Conservation (phyloP, 148 eudicot species). For the Selenicereus undatus region DNA sequence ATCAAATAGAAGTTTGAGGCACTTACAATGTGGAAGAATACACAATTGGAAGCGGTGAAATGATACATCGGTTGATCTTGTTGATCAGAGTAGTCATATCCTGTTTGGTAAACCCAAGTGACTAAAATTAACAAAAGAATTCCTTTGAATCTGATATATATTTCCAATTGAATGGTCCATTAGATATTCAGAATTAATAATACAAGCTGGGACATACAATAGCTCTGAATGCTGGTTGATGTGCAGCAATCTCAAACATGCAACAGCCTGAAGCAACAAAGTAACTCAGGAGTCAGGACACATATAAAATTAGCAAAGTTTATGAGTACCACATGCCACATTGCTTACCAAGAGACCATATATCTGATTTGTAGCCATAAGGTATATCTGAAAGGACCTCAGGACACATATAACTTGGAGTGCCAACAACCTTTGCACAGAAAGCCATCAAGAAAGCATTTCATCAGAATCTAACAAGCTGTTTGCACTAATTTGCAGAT, state of each 20-base stretch:
- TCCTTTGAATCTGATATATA: background rate
- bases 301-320: background rate
- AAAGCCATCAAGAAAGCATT: background rate
- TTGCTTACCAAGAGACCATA: conserved; percentile 82
- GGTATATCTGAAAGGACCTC: conserved; percentile 81
- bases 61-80: conserved; percentile 11
- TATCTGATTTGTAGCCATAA: conserved; percentile 90
- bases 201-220: conserved; percentile 45
- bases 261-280: conserved; percentile 62
- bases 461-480: conserved; percentile 2
- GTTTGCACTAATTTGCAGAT: background rate
- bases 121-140: conserved; percentile 1
- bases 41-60: conserved; percentile 13
- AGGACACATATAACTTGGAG: conserved; percentile 86
- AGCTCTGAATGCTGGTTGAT: conserved; percentile 86
- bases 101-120: conserved; percentile 8
- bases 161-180: background rate
- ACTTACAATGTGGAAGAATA: conserved; percentile 89
- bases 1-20: background rate
- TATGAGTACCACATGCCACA: background rate
- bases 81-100: conserved; percentile 14
- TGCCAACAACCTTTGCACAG: conserved; percentile 57
- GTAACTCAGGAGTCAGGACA: background rate
- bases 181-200: background rate
- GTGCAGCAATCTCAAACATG: conserved; percentile 94